These are phyloP conservation scores for Venturia nashicola DNA, from an alignment of 2,329 filamentous ascomycete species.

Conservation along the genomic window DNA sequence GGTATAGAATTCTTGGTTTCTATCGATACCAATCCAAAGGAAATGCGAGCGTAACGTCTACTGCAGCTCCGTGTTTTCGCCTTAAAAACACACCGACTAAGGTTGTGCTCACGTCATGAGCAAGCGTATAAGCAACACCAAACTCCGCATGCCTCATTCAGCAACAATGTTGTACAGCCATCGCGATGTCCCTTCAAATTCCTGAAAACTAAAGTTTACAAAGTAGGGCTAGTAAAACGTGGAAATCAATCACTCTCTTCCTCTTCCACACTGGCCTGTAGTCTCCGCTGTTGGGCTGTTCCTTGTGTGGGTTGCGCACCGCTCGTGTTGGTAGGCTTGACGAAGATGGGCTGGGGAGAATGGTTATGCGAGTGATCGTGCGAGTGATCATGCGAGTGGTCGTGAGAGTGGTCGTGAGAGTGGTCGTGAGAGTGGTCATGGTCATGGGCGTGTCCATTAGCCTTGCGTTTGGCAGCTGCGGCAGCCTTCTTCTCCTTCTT, in stretches of 20 bases:
- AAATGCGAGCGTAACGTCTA: background rate
- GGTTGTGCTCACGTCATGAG: background rate
- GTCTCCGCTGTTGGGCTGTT: background rate
- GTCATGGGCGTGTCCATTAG: constrained; percentile 21
- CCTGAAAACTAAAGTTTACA: background rate
- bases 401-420: constrained; percentile 17
- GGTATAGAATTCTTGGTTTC: background rate
- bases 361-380: constrained; percentile 1
- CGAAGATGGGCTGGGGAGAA: background rate
- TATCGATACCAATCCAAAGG: background rate
- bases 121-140: background rate
- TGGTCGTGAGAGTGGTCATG: constrained; percentile 19
- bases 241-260: background rate
- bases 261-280: constrained; percentile 3
- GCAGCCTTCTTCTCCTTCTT: constrained; percentile 16
- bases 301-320: background rate
- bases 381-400: constrained; percentile 20
- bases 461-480: constrained; percentile 14
- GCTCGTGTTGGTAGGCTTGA: background rate
- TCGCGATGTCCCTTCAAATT: background rate
- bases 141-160: background rate
- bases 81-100: background rate
- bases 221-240: background rate
- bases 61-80: background rate
- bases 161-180: background rate